Evolutionary conservation across 768 basidiomycete genomes (phyloP).

Genomic region (Russula sp.): DNA sequence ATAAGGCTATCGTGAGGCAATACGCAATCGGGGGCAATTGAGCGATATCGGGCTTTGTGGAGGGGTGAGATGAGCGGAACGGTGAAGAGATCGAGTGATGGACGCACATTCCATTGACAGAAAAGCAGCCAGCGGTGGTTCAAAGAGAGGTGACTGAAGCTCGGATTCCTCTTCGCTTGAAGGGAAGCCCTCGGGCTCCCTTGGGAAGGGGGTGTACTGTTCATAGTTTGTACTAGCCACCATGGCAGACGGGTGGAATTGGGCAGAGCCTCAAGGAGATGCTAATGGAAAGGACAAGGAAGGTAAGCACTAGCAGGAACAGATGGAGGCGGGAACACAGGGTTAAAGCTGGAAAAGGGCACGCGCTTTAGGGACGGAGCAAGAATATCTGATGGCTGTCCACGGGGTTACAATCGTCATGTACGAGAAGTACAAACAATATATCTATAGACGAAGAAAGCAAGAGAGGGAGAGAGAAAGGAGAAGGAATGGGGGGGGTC

Average conservation of each 20-base stretch:
- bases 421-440: neutral
- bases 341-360: conserved; percentile 22
- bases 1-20: conserved; percentile 19
- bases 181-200: conserved; percentile 54
- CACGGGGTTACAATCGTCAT: conserved; percentile 12
- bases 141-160: conserved; percentile 65
- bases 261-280: conserved; percentile 25
- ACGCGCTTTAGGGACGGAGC: conserved; percentile 13
- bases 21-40: conserved; percentile 19
- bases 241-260: conserved; percentile 35
- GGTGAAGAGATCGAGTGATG: conserved; percentile 22
- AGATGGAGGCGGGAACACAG: conserved; percentile 26
- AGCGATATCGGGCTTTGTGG: conserved; percentile 65
- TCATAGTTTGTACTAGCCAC: conserved; percentile 49
- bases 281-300: conserved; percentile 23
- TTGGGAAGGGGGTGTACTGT: conserved; percentile 50
- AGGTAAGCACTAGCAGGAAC: conserved; percentile 29
- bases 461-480: neutral
- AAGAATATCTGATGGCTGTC: conserved; percentile 10
- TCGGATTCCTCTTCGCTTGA: conserved; percentile 74
- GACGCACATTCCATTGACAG: conserved; percentile 28
- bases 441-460: conserved; percentile 2
- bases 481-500: neutral
- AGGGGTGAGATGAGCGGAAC: conserved; percentile 10
- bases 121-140: conserved; percentile 38